phyloP scores from a whole-genome alignment of 768 basidiomycete genomes.

The Mycena metata region DNA sequence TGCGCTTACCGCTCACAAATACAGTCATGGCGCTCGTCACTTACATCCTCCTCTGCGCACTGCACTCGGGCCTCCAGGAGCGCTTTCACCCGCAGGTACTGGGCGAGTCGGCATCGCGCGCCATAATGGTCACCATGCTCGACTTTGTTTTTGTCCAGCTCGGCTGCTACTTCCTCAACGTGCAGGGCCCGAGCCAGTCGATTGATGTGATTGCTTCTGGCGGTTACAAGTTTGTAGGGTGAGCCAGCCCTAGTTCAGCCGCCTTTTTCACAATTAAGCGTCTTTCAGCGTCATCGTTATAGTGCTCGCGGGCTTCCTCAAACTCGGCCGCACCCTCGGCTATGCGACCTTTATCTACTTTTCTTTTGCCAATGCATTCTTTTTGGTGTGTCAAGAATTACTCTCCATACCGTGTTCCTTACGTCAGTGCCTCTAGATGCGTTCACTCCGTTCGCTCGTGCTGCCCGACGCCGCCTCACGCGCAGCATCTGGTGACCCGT shows the following conservation, averaged over 20 bases:
- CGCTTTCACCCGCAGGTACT: constrained; percentile 91
- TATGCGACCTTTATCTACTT: constrained; percentile 84
- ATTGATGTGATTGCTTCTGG: constrained; percentile 92
- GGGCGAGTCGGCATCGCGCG: constrained; percentile 87
- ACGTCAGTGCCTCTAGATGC: constrained; percentile 69
- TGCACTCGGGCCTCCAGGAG: constrained; percentile 85
- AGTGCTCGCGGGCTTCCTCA: constrained; percentile 78
- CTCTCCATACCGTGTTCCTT: neutral
- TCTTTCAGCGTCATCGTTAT: constrained; percentile 83
- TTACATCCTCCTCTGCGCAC: constrained; percentile 90
- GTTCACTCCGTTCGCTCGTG: constrained; percentile 92
- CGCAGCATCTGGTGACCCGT: constrained; percentile 54
- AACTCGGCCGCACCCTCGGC: constrained; percentile 73
- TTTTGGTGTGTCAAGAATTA: constrained; percentile 72
- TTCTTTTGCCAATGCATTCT: constrained; percentile 92
- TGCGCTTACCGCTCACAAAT: constrained; percentile 24
- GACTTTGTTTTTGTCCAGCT: constrained; percentile 92
- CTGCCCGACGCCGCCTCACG: constrained; percentile 79
- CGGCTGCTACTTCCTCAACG: constrained; percentile 94
- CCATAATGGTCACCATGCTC: constrained; percentile 85
- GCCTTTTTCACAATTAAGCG: neutral
- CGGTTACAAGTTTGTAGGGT: constrained; percentile 99
- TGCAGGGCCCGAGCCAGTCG: constrained; percentile 77
- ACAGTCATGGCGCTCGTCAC: constrained; percentile 96
- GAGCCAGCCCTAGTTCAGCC: constrained; percentile 42